These are phyloP conservation scores for Alternaria rosae DNA, from an alignment of 2,329 filamentous ascomycete genomes.

Conservation along the genomic window DNA sequence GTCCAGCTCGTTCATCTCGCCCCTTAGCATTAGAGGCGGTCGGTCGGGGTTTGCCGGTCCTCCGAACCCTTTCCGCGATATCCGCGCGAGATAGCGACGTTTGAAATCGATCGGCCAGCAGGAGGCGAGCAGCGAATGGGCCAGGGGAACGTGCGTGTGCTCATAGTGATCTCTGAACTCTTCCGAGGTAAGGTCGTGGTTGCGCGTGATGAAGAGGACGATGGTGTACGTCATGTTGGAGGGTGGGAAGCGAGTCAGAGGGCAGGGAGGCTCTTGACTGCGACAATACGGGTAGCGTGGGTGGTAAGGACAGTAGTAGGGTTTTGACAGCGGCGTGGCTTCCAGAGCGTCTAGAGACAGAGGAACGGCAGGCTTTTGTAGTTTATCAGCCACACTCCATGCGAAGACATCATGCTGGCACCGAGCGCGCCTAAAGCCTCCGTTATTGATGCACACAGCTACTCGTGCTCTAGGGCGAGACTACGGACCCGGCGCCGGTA, in stretches of 20 bases:
- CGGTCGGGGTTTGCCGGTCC: conserved; percentile 32
- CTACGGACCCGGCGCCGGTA: conserved; percentile 11
- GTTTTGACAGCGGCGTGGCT: conserved; percentile 18
- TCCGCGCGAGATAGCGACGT: conserved; percentile 39
- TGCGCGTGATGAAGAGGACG: conserved; percentile 37
- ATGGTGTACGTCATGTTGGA: conserved; percentile 34
- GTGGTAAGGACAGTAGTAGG: not conserved
- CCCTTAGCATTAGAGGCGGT: conserved; percentile 32
- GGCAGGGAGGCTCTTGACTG: not conserved
- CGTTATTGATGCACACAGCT: conserved; percentile 4
- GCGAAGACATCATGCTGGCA: conserved; percentile 1
- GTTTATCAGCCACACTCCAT: not conserved
- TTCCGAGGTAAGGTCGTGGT: conserved; percentile 26
- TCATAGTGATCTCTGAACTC: conserved; percentile 42
- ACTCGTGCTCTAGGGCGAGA: conserved; percentile 16
- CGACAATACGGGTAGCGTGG: not conserved
- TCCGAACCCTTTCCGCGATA: conserved; percentile 35
- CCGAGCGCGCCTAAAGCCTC: conserved; percentile 7
- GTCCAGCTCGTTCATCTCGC: conserved; percentile 32
- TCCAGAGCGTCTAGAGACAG: conserved; percentile 20
- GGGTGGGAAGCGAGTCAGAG: not conserved
- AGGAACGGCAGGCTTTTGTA: conserved; percentile 18
- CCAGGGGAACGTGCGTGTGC: conserved; percentile 35
- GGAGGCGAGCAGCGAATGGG: conserved; percentile 24
- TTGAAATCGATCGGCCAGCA: conserved; percentile 31